Conservation (phyloP, 345 rosid species). For the Eucalyptus globulus region DNA sequence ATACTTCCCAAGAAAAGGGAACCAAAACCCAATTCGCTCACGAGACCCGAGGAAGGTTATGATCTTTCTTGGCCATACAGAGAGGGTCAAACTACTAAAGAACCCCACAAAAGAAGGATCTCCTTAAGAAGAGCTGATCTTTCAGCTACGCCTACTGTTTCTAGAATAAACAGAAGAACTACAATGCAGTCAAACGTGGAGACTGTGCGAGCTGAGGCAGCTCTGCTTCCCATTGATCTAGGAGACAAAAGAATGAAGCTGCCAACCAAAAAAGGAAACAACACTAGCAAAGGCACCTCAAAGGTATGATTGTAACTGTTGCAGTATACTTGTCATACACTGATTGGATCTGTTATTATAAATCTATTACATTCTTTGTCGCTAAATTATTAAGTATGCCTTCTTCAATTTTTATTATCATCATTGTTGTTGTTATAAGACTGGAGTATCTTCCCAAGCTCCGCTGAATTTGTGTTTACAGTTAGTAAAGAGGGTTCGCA, state of each 20-base stretch:
- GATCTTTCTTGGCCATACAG: not conserved
- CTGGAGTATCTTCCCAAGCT: fast-evolving
- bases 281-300: no score
- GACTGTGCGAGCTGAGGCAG: fast-evolving
- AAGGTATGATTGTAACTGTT: no score
- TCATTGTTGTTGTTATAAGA: fast-evolving
- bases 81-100: not conserved
- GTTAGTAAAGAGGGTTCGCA: fast-evolving
- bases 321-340: fast-evolving
- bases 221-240: fast-evolving
- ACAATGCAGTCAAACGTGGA: no score
- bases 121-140: not conserved
- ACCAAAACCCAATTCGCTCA: not conserved
- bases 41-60: not conserved
- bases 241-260: fast-evolving
- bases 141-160: not conserved
- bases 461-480: no score
- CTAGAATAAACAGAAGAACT: no score
- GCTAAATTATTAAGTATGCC: no score
- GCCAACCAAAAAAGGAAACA: fast-evolving
- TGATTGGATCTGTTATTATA: no score
- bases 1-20: not conserved
- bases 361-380: no score
- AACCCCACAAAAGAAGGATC: fast-evolving
- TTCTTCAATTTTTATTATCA: no score